These are phyloP conservation scores for Remersonia thermophila DNA, from an alignment of 2,329 filamentous ascomycete genomes.

Conservation along the genomic window DNA sequence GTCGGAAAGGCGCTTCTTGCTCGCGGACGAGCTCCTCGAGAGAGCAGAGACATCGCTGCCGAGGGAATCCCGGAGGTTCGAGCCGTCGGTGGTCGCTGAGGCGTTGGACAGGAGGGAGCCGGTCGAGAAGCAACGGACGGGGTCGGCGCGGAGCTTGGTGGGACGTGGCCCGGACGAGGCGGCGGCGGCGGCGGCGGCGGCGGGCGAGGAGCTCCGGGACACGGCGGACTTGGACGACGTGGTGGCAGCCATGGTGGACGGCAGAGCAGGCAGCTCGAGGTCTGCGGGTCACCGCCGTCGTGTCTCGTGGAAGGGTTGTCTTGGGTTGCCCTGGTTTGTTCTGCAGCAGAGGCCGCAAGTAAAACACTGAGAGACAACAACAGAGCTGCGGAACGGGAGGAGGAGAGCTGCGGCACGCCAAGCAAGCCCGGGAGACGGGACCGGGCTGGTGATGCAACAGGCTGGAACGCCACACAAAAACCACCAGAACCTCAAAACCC, in stretches of 20 bases:
- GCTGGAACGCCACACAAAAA: too few species aligned
- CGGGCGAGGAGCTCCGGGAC: conserved; percentile 48
- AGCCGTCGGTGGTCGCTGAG: conserved; percentile 36
- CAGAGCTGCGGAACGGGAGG: too few species aligned
- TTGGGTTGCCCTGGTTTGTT: too few species aligned
- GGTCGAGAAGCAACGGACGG: conserved; percentile 49
- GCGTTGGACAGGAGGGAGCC: conserved; percentile 47
- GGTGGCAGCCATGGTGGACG: conserved; percentile 4
- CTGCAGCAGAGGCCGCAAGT: too few species aligned
- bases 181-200: conserved; percentile 39
- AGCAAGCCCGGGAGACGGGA: too few species aligned
- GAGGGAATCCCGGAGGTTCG: conserved; percentile 38
- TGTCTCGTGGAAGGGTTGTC: too few species aligned
- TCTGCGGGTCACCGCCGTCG: too few species aligned
- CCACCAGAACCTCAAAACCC: too few species aligned
- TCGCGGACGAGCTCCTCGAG: conserved; percentile 53
- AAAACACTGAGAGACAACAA: too few species aligned
- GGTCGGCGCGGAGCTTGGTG: conserved; percentile 43
- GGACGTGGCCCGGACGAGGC: conserved; percentile 31
- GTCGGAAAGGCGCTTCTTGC: conserved; percentile 37
- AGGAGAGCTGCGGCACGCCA: too few species aligned
- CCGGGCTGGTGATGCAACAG: too few species aligned
- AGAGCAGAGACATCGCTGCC: conserved; percentile 38
- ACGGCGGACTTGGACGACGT: conserved; percentile 23
- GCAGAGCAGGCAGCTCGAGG: too few species aligned